Evolutionary conservation across 2,329 filamentous ascomycete genomes (phyloP), one percentile per base, ranked within the genome.

Genomic region (Claviceps cyperi): DNA sequence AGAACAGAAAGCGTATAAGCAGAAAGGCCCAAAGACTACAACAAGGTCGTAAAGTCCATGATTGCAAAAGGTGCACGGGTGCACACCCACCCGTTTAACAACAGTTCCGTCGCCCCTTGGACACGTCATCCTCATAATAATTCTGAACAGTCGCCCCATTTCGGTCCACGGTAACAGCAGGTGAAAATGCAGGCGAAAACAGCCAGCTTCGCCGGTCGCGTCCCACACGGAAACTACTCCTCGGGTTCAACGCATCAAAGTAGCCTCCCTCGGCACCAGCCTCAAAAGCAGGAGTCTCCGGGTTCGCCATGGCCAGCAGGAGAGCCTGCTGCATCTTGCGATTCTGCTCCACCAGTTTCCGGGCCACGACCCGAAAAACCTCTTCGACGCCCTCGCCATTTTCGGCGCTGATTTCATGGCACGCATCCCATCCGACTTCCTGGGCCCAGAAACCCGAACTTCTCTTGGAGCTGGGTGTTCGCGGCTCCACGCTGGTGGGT

Each of bases 351-450:
- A 80, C 77, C 51, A 81, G 72, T 63, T 81, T 81, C 52, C 77
- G 69, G 37, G 77, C 75, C 14, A 81, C 77, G 41, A 80, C 77
- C 19, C 91, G 78, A 60, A 97, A 97, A 0, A 98, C 89, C 67
- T 97, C 92, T 59, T 97, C 92, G 17, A 98, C 90, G 17, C 91
- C 91, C 71, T 96, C 90, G 51, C 90, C 90, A 60, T 84, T 89
- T 72, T 94, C 91, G 46, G 91, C 90, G 58, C 83, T 90, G 62
- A 98, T 91, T 70, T 98, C 92, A 66, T 97, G 92, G 65, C 91
- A 97, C 55, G 89, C 94, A 61, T 96, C 90, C 90, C 91, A 97
- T 48, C 90, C 89, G 5, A 89, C 81, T 62, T 96, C 90, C 64
- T 92, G 86, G 21, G 84, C 88, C 90, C 90, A 96, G 67, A 89